These are phyloP conservation scores for Eutrema yunnanense DNA, from an alignment of 345 rosid species.

Conservation along the genomic window DNA sequence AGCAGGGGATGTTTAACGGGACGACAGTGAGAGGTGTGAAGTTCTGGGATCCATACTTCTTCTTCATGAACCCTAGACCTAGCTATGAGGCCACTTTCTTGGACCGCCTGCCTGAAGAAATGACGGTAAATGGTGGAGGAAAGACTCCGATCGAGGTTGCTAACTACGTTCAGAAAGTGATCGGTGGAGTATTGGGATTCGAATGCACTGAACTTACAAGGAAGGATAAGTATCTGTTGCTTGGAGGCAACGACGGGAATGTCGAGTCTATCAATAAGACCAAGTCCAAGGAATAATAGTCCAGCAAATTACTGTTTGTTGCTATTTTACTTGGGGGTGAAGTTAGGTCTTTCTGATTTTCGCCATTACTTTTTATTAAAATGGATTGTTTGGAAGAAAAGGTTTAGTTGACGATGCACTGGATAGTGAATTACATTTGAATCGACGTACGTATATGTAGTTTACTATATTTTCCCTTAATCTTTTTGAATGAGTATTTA, in stretches of 20 bases:
- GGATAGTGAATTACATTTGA: not conserved
- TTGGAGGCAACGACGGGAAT: conserved; percentile 89
- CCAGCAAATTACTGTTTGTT: not conserved
- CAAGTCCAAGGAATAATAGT: conserved; percentile 19
- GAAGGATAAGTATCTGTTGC: conserved; percentile 83
- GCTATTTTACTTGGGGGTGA: conserved; percentile 13
- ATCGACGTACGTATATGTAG: no score
- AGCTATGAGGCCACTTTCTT: conserved; percentile 76
- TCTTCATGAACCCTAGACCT: conserved; percentile 96
- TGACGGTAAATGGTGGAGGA: conserved; percentile 78
- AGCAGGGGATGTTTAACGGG: conserved; percentile 82
- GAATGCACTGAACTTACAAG: conserved; percentile 79
- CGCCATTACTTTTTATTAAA: not conserved
- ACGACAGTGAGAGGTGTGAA: conserved; percentile 92
- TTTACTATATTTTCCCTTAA: no score
- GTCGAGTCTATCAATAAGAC: conserved; percentile 73
- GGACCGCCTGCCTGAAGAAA: conserved; percentile 76
- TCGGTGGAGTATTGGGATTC: conserved; percentile 67
- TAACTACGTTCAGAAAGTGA: conserved; percentile 81
- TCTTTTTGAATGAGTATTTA: no score
- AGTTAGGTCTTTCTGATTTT: conserved; percentile 6
- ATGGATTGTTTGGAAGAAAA: not conserved
- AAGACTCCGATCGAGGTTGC: conserved; percentile 89
- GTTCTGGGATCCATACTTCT: conserved; percentile 92
- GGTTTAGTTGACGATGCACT: not conserved